Evolutionary conservation across 176 grass and related monocot genomes (phyloP).

Genomic region (Phyllostachys edulis): DNA sequence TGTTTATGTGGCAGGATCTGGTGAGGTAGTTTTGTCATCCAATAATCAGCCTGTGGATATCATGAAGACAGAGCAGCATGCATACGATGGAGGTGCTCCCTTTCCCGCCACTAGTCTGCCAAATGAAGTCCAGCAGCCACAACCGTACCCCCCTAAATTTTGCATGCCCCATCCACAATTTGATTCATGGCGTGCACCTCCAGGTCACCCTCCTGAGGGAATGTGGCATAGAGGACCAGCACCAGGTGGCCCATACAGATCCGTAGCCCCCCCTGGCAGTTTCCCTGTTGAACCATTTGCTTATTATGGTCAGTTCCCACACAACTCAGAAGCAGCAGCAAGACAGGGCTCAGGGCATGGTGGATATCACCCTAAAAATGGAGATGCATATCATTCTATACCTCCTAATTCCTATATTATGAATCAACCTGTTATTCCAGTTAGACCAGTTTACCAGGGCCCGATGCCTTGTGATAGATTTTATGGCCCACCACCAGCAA

Average conservation of each 20-base stretch:
- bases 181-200: slow-evolving; percentile 70
- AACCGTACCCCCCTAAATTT: slow-evolving; percentile 49
- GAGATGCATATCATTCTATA: slow-evolving; percentile 51
- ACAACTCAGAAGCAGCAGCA: slow-evolving; percentile 54
- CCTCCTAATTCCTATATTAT: slow-evolving; percentile 65
- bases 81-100: slow-evolving; percentile 36
- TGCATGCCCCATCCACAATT: slow-evolving; percentile 50
- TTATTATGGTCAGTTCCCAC: slow-evolving; percentile 69
- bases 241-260: slow-evolving; percentile 59
- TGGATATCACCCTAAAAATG: slow-evolving; percentile 63
- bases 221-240: slow-evolving; percentile 69
- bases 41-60: slow-evolving; percentile 52
- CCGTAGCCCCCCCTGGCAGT: slow-evolving; percentile 45
- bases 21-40: slow-evolving; percentile 20
- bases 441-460: slow-evolving; percentile 63
- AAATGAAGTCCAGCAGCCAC: slow-evolving; percentile 43
- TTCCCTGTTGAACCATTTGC: slow-evolving; percentile 66
- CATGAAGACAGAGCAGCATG: slow-evolving; percentile 54
- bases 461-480: slow-evolving; percentile 71
- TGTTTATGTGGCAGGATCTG: slow-evolving; percentile 50
- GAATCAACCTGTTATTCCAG: slow-evolving; percentile 70
- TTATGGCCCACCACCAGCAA: slow-evolving; percentile 55
- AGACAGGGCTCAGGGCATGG: slow-evolving; percentile 42
- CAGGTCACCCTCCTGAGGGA: slow-evolving; percentile 63
- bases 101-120: slow-evolving; percentile 35